Base-by-base conservation (phyloP, 768 basidiomycete genomes). In the Gautieria morchelliformis region DNA sequence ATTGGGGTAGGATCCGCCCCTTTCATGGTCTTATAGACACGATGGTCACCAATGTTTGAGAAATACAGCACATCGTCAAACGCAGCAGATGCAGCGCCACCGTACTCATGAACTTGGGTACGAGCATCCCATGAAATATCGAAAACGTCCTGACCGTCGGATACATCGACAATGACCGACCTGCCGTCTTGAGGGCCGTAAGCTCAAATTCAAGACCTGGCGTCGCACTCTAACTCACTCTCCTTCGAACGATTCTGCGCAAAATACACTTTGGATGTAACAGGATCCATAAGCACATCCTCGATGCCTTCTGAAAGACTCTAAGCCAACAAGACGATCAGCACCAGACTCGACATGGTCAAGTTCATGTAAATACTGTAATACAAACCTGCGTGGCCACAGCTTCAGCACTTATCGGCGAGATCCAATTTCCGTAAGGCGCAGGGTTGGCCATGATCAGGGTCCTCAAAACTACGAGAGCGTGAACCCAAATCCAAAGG, bases 91-190 rank as follows among this genome's bases (percentile, higher is more conserved):
- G 63, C 61, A 11, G 62, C 66, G 14, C 70, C 71, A 11, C 71
- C 71, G 44, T 72, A 72, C 61, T 71, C 69, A 52, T 71, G 68
- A 10, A 70, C 68, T 10, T 66, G 45, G 3, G 60, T 45, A 22
- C 69, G 60, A 17, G 64, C 68, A 56, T 70, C 68, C 63, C 62
- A 69, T 12, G 58, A 63, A 20, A 32, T 8, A n/a, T 63, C 66
- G 33, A 66, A 63, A 5, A 67, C 44, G 46, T 70, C 69, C 24
- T 50, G 17, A 49, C 44, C 15, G 17, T 30, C 41, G 15, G 24
- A 15, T 40, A 52, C 53, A 32, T 59, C 53, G n/a, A 59, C 37
- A 19, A 59, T 40, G 4, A 53, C 58, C 11, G 58, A 59, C 37
- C 58, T 55, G n/a, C 58, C 58, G 33, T 41, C 58, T 59, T 19